Conservation (phyloP, 129 eudicot species). For the Flaveria robusta region DNA sequence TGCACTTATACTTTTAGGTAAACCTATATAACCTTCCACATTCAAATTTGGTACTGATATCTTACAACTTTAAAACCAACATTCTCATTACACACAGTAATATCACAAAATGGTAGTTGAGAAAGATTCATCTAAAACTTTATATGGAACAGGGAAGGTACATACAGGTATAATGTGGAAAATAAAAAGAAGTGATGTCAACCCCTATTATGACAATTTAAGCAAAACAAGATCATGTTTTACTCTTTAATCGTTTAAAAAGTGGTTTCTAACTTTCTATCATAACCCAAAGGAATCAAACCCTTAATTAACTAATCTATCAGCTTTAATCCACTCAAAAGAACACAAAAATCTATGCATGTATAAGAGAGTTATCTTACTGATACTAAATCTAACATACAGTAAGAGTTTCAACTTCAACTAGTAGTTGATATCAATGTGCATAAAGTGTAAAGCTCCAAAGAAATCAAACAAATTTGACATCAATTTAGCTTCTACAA, state of each 20-base stretch:
- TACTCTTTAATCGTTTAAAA: too few species aligned
- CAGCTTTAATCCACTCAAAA: too few species aligned
- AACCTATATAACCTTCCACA: not conserved
- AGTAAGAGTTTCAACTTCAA: not conserved
- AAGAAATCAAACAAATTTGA: not conserved
- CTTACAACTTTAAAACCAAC: conserved; percentile 12
- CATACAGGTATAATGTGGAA: not conserved
- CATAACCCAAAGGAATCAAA: too few species aligned
- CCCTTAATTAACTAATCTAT: too few species aligned
- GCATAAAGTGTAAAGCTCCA: not conserved
- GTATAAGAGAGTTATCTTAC: too few species aligned
- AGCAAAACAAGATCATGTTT: not conserved
- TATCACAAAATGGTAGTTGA: too few species aligned
- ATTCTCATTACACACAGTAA: not conserved
- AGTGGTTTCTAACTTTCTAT: too few species aligned
- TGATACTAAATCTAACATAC: too few species aligned
- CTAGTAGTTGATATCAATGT: not conserved
- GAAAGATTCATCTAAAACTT: too few species aligned
- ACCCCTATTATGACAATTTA: not conserved
- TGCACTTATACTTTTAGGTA: too few species aligned
- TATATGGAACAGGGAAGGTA: not conserved
- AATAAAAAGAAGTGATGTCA: too few species aligned
- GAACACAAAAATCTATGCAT: too few species aligned
- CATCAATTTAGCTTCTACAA: not conserved
- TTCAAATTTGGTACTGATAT: not conserved